Conservation (phyloP, 345 rosid species). For the Euphorbia peplus region DNA sequence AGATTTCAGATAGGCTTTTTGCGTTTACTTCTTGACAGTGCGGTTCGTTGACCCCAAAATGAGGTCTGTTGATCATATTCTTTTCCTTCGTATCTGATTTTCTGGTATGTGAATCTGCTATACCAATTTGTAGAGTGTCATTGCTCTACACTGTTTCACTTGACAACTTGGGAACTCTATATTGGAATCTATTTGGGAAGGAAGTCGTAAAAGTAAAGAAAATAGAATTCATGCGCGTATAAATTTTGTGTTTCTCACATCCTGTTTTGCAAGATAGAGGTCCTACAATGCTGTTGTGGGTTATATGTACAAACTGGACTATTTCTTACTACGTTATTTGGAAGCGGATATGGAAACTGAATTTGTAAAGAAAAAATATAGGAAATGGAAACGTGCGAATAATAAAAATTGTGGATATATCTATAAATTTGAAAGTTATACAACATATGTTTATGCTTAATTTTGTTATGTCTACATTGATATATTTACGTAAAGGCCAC, state of each 20-base stretch:
- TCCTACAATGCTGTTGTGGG: background rate
- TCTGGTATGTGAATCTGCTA: background rate
- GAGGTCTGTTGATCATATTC: conserved; percentile 22
- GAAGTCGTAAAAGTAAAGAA: background rate
- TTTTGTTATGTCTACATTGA: too few species aligned
- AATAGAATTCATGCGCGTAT: background rate
- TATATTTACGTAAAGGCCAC: too few species aligned
- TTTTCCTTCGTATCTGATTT: background rate
- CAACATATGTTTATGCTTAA: too few species aligned
- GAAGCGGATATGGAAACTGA: too few species aligned
- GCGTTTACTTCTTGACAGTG: conserved; percentile 75
- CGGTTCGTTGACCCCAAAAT: conserved; percentile 27
- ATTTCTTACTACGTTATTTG: too few species aligned
- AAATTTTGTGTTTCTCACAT: background rate
- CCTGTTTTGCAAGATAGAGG: background rate
- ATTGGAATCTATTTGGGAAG: background rate
- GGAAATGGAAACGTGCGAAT: too few species aligned
- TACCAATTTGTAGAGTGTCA: background rate
- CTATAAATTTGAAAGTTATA: too few species aligned
- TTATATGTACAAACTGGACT: background rate
- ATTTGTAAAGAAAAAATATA: too few species aligned
- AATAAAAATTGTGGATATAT: too few species aligned
- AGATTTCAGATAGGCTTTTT: conserved; percentile 86
- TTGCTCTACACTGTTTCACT: background rate
- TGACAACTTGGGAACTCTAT: background rate